Evolutionary conservation across 352 stramenopile genomes (phyloP).

Genomic region (Thalassiosira livingstoniorum): DNA sequence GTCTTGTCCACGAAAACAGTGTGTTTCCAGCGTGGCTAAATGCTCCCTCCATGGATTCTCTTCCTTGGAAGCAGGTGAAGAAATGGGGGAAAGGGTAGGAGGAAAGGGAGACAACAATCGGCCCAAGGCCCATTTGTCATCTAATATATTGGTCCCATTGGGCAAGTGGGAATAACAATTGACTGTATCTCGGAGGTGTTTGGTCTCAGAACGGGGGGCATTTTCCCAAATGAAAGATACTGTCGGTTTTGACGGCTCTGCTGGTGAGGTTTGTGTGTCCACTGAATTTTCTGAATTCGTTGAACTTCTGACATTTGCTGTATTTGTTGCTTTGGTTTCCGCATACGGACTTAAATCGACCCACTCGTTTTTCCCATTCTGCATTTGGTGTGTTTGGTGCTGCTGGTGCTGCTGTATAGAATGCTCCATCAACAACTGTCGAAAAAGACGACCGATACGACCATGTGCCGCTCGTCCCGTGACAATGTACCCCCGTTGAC

Average conservation of each 20-base stretch:
- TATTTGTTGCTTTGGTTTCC: neutral
- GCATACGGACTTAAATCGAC: slow-evolving; percentile 40
- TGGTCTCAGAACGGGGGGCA: slow-evolving; percentile 66
- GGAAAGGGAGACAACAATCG: slow-evolving; percentile 52
- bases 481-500: slow-evolving; percentile 35
- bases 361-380: slow-evolving; percentile 8
- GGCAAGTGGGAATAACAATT: slow-evolving; percentile 76
- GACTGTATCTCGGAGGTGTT: slow-evolving; percentile 58
- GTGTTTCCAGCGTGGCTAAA: slow-evolving; percentile 64
- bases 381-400: neutral
- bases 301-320: neutral
- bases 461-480: slow-evolving; percentile 40
- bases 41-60: neutral
- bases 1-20: slow-evolving; percentile 74
- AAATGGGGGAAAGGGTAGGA: neutral
- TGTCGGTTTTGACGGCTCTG: neutral
- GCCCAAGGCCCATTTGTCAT: slow-evolving; percentile 80
- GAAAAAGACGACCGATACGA: slow-evolving; percentile 26
- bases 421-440: slow-evolving; percentile 7
- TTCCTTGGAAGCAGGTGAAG: neutral
- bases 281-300: neutral
- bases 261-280: neutral
- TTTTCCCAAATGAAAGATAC: slow-evolving; percentile 82
- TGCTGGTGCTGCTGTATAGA: neutral
- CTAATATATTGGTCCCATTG: slow-evolving; percentile 71